These are phyloP conservation scores for Dacryopinax primogenitus DNA, from an alignment of 768 basidiomycete genomes.

Conservation along the genomic window DNA sequence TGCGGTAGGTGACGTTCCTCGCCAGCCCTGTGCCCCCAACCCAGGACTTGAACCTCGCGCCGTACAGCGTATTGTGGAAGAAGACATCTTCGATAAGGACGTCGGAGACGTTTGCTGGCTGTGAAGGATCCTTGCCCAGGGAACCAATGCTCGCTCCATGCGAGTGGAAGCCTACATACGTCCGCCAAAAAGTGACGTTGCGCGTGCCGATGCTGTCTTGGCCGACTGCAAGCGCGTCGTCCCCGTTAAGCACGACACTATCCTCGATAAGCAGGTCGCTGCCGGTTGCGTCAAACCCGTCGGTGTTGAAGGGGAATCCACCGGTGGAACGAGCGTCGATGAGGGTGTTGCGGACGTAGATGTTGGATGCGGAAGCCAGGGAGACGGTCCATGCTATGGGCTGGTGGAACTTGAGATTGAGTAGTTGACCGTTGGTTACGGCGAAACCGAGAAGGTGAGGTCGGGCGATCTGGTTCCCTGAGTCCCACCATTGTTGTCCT, in stretches of 20 bases:
- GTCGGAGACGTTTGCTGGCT: constrained; percentile 32
- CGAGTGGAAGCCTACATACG: constrained; percentile 36
- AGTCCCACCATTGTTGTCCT: constrained; percentile 42
- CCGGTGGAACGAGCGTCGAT: constrained; percentile 34
- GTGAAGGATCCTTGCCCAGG: constrained; percentile 32
- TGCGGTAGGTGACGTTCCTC: constrained; percentile 38
- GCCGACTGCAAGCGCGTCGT: constrained; percentile 39
- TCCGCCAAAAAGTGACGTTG: constrained; percentile 36
- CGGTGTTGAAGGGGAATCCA: constrained; percentile 37
- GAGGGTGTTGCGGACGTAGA: constrained; percentile 31
- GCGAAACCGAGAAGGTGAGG: constrained; percentile 40
- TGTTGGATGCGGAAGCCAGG: constrained; percentile 27
- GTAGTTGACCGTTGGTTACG: constrained; percentile 32
- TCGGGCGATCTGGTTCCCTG: constrained; percentile 33
- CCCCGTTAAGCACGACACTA: constrained; percentile 36
- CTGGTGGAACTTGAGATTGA: constrained; percentile 35
- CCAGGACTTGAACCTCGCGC: constrained; percentile 39
- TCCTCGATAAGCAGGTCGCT: constrained; percentile 22
- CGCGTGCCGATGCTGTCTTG: constrained; percentile 27
- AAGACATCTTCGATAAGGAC: constrained; percentile 39
- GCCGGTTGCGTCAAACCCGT: constrained; percentile 23
- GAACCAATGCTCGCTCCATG: constrained; percentile 41
- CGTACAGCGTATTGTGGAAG: constrained; percentile 39
- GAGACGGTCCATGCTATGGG: constrained; percentile 38
- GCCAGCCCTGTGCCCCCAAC: constrained; percentile 37